Percentiles rank a stretch among this genome's conserved stretches.
Evolutionary conservation across 164 flowering plant species (phyloP).

Genomic region (Liquidambar formosana): DNA sequence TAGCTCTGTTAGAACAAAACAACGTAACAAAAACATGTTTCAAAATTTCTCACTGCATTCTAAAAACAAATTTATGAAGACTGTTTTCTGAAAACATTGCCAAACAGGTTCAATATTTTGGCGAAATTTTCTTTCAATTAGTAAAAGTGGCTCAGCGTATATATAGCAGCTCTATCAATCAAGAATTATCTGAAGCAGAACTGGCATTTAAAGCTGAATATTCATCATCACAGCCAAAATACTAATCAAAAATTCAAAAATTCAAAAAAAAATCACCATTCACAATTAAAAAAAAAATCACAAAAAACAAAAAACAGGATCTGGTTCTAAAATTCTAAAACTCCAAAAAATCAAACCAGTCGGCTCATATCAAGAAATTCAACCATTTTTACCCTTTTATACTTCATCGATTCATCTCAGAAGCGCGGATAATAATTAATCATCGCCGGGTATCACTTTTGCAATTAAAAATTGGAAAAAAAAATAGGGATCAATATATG

Average conservation of each 20-base stretch:
- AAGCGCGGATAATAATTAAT: constrained; percentile 86
- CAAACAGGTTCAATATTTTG: neutral
- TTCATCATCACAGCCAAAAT: constrained; percentile 64
- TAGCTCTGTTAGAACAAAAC: too few relatives aligned
- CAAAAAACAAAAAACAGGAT: neutral
- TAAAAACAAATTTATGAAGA: too few relatives aligned
- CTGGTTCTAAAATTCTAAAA: neutral
- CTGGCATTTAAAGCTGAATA: constrained; percentile 80
- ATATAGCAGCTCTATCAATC: constrained; percentile 74
- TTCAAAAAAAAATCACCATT: neutral
- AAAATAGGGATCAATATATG: neutral
- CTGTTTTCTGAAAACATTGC: too few relatives aligned
- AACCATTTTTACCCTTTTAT: constrained; percentile 55
- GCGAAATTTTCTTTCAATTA: neutral
- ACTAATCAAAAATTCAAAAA: neutral
- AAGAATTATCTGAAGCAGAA: constrained; percentile 90
- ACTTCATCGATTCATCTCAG: constrained; percentile 78
- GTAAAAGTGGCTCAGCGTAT: constrained; percentile 53
- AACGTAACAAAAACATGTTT: too few relatives aligned
- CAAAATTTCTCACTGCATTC: neutral
- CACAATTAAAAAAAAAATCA: constrained; percentile 1
- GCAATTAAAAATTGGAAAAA: neutral
- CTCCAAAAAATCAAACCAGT: neutral
- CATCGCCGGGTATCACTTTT: too few relatives aligned
- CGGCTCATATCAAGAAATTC: constrained; percentile 96